Evolutionary conservation across 495 filamentous ascomycete genomes (phyloP), one percentile per base, ranked within the genome.

Genomic region (Cudoniella acicularis): DNA sequence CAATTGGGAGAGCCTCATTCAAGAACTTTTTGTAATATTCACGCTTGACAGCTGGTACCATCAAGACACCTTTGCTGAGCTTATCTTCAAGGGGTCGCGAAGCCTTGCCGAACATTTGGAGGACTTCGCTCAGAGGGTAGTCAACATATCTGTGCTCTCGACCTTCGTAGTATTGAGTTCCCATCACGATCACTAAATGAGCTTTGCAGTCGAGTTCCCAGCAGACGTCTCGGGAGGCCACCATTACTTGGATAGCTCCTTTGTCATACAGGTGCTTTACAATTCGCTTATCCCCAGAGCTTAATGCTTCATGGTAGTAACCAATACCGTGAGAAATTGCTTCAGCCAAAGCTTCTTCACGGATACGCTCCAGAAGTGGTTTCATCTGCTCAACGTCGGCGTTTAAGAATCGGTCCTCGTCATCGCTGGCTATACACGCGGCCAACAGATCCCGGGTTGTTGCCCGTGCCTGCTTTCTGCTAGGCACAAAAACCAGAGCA

Each of bases 21-120:
- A 99, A 77, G 80, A 99, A 99, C 73, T 98, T 98, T 75, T 92
- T 92, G 81, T 98, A 98, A 72, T 97, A 99, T 57, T 96, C 92
- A 25, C 93, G 85, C 76, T 95, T 96, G 46, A 93, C 90, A 17
- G 88, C 87, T 3, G 93, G 90, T 3, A 96, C 86, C 92, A 99
- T 96, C 26, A 99, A 75, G 16, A 99, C 89, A 57, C 93, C 95
- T 59, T 88, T 89, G 51, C 91, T 88, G 21, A 84, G 75, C 57
- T 92, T 92, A 67, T 96, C 93, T 59, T 83, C 72, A 9, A 86
- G 82, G 4, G 90, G 79, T 53, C 91, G 87, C 25, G 88, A 85
- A 23, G 94, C 91, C 70, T 91, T 95, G 64, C 94, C 94, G 60
- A 97, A 96, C 95, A 99, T 99, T 66, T 99, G 95, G n/a, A 99